Percentiles rank a stretch among this genome's conserved stretches.
Evolutionary conservation across 1,284 basidiomycete genomes (phyloP).

Genomic region (Exsudoporus floridanus): DNA sequence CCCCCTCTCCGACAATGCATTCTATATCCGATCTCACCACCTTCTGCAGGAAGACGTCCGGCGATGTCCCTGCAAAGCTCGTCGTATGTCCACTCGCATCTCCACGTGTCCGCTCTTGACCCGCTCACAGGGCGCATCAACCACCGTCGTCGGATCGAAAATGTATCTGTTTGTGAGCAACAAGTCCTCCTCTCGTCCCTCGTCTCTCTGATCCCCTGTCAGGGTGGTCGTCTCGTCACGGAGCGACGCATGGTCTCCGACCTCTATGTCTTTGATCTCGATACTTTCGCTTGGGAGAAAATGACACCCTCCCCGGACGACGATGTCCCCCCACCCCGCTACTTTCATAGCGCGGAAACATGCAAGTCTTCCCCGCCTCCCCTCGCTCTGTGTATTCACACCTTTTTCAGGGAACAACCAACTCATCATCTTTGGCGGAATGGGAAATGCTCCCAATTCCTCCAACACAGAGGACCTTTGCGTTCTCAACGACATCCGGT

Average conservation of each 20-base stretch:
- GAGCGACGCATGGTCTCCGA: slow-evolving; percentile 86
- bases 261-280: slow-evolving; percentile 83
- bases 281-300: slow-evolving; percentile 75
- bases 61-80: slow-evolving; percentile 85
- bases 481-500: slow-evolving; percentile 83
- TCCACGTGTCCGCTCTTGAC: neutral
- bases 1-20: slow-evolving; percentile 47
- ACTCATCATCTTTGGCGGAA: slow-evolving; percentile 89
- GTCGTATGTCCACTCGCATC: slow-evolving; percentile 58
- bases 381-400: slow-evolving; percentile 13
- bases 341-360: slow-evolving; percentile 89
- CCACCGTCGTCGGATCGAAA: slow-evolving; percentile 79
- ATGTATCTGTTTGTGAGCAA: slow-evolving; percentile 80
- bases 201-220: neutral
- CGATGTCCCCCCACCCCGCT: slow-evolving; percentile 72
- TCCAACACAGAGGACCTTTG: slow-evolving; percentile 70
- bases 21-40: slow-evolving; percentile 88
- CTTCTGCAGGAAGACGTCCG: slow-evolving; percentile 77
- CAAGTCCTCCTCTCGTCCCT: neutral
- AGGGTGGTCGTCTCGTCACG: slow-evolving; percentile 85
- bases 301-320: slow-evolving; percentile 63
- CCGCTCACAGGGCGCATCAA: slow-evolving; percentile 67
- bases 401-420: slow-evolving; percentile 71
- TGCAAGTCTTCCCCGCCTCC: slow-evolving; percentile 51
- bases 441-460: slow-evolving; percentile 75